Percentiles rank a stretch among this genome's conserved stretches.
Evolutionary conservation across 2,329 filamentous ascomycete genomes (phyloP).

Genomic region (Cryphonectria parasitica): DNA sequence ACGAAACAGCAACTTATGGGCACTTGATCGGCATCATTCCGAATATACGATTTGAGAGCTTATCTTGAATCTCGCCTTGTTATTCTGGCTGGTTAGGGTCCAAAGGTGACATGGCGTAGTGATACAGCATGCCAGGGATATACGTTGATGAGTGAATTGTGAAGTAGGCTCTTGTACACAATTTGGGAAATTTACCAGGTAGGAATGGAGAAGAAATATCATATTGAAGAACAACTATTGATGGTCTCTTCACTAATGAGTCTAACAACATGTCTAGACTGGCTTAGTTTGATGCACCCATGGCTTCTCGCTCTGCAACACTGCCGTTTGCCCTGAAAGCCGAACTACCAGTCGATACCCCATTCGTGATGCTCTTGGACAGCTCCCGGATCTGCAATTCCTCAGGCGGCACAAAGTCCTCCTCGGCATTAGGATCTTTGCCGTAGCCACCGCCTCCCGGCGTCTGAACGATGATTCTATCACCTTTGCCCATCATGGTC

Average conservation of each 20-base stretch:
- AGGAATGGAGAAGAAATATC: not conserved
- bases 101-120: not conserved
- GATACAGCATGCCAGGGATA: not conserved
- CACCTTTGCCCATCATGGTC: conserved; percentile 74
- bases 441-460: conserved; percentile 84
- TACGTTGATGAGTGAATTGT: not conserved
- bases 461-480: conserved; percentile 77
- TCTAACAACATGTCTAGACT: too few relatives aligned
- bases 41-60: not conserved
- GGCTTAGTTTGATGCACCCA: conserved; percentile 13
- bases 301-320: conserved; percentile 19
- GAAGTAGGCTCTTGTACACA: not conserved
- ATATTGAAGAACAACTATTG: not conserved
- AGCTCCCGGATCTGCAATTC: conserved; percentile 11
- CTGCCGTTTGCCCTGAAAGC: conserved; percentile 20
- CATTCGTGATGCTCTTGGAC: conserved; percentile 6
- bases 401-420: conserved; percentile 20
- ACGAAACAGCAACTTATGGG: not conserved
- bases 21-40: not conserved
- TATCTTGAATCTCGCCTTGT: not conserved
- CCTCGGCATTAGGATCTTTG: conserved; percentile 32
- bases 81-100: not conserved
- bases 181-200: not conserved
- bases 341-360: not conserved
- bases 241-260: not conserved